Evolutionary conservation across 1,284 basidiomycete species (phyloP).

Genomic region (Sporisorium sorghi): DNA sequence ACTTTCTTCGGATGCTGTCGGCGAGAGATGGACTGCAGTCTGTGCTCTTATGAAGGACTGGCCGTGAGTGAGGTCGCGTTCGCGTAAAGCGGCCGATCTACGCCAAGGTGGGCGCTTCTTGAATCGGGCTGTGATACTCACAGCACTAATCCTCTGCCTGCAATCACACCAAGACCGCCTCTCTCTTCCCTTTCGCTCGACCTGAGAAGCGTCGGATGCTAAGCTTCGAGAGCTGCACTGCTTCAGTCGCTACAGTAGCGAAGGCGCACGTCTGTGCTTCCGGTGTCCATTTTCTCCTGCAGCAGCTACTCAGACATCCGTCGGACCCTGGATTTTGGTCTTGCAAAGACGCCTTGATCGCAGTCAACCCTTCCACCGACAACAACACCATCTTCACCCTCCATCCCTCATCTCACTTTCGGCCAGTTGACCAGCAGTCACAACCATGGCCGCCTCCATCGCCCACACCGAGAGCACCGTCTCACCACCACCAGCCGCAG

Average conservation of each 20-base stretch:
- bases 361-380: too few relatives aligned
- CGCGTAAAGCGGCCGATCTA: neutral
- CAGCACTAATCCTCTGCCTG: too few relatives aligned
- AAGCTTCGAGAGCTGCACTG: neutral
- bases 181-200: neutral
- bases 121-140: too few relatives aligned
- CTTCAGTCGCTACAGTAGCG: too few relatives aligned
- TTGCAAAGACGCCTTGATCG: neutral
- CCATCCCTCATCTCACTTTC: neutral
- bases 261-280: neutral
- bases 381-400: neutral
- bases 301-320: neutral
- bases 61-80: neutral
- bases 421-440: too few relatives aligned
- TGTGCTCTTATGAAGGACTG: neutral
- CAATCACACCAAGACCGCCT: too few relatives aligned
- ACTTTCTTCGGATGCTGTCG: neutral
- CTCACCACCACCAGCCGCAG: conserved; percentile 10
- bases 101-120: too few relatives aligned
- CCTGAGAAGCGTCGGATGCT: too few relatives aligned
- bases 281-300: too few relatives aligned
- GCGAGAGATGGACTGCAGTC: neutral
- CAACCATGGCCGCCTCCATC: conserved; percentile 18
- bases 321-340: conserved; percentile 9
- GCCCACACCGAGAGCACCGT: conserved; percentile 10